phyloP scores from a whole-genome alignment of 2,329 filamentous ascomycete genomes.

The Hypoxylon sp. region DNA sequence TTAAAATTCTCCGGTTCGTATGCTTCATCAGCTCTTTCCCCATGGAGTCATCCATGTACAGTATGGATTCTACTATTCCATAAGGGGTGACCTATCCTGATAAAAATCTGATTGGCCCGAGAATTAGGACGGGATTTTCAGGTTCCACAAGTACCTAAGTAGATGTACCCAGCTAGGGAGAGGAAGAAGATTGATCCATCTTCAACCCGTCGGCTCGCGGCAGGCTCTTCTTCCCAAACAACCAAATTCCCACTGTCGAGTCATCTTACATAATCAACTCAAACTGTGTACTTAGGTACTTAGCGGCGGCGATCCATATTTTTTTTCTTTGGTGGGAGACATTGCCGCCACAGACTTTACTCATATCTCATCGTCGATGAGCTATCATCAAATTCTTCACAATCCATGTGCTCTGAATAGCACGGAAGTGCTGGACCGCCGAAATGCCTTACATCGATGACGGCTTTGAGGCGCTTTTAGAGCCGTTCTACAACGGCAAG shows the following conservation, averaged over 20 bases:
- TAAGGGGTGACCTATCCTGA: background rate
- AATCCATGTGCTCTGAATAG: background rate
- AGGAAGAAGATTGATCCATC: constrained; percentile 19
- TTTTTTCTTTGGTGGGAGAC: constrained; percentile 47
- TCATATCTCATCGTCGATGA: constrained; percentile 26
- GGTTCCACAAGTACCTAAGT: background rate
- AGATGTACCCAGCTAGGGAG: constrained; percentile 3
- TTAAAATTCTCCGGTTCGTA: constrained; percentile 38
- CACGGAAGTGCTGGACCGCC: constrained; percentile 35
- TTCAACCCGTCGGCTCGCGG: background rate
- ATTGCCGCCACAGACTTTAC: constrained; percentile 26
- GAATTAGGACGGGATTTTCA: constrained; percentile 2
- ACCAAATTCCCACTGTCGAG: background rate
- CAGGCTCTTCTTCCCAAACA: background rate
- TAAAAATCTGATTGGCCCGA: constrained; percentile 21
- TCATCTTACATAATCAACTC: constrained; percentile 16
- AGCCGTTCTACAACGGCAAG: constrained; percentile 79
- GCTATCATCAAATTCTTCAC: constrained; percentile 28
- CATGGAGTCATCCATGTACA: constrained; percentile 29
- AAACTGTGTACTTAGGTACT: constrained; percentile 18
- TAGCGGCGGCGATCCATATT: constrained; percentile 4
- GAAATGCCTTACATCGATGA: constrained; percentile 71
- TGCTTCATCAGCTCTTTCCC: constrained; percentile 27
- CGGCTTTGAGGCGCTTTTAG: constrained; percentile 76
- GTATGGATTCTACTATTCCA: background rate